Evolutionary conservation across 305 asterid species (phyloP).

Genomic region (Fraxinus ornus): DNA sequence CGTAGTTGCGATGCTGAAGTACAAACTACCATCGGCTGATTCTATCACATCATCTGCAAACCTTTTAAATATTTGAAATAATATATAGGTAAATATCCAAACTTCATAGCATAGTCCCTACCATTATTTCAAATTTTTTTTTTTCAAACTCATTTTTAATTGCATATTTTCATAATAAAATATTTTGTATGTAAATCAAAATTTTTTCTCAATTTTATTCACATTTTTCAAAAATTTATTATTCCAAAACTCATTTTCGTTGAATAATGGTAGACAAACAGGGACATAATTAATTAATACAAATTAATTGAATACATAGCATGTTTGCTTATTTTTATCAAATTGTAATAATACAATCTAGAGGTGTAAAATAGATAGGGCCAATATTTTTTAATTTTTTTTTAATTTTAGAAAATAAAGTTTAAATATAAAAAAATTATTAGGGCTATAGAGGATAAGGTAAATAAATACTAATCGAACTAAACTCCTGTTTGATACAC

Average conservation of each 20-base stretch:
- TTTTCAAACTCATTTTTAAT: neutral
- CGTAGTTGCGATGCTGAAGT: conserved; percentile 60
- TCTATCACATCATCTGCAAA: conserved; percentile 64
- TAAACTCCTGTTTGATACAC: no score
- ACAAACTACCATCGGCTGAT: conserved; percentile 61
- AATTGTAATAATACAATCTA: neutral
- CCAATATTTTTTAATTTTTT: no score
- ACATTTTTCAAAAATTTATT: no score
- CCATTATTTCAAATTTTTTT: no score
- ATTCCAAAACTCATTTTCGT: no score
- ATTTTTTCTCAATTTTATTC: no score
- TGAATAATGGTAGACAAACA: neutral
- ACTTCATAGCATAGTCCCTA: neutral
- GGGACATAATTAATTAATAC: no score
- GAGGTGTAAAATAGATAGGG: neutral
- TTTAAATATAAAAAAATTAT: no score
- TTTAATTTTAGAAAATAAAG: neutral
- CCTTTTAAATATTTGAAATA: conserved; percentile 24
- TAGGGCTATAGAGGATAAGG: neutral
- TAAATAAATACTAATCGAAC: no score
- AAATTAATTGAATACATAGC: neutral
- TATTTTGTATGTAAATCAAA: no score
- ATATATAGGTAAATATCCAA: no score
- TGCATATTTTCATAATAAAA: no score
- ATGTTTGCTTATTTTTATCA: neutral